Evolutionary conservation across 2,329 filamentous ascomycete genomes (phyloP).

Genomic region (Graphiopsis chlorocephala): DNA sequence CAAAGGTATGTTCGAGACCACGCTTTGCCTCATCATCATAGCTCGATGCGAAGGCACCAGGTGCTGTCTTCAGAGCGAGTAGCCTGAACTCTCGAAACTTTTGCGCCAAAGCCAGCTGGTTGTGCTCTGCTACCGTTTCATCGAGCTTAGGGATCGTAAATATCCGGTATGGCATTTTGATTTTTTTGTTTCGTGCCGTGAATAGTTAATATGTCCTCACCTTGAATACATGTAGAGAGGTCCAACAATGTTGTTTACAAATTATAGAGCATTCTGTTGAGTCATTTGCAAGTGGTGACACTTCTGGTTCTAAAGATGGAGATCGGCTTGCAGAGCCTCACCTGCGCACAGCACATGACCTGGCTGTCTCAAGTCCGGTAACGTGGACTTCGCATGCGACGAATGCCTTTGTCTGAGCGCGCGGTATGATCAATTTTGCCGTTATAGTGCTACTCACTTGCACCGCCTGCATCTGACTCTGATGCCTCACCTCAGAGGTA

Average conservation of each 20-base stretch:
- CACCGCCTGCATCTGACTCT: constrained; percentile 9
- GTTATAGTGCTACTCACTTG: constrained; percentile 4
- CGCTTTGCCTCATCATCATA: constrained; percentile 28
- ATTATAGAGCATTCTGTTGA: not conserved
- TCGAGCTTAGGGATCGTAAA: constrained; percentile 4
- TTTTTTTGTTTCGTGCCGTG: too few species aligned
- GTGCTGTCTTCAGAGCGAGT: constrained; percentile 26
- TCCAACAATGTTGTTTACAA: not conserved
- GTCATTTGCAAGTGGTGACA: not conserved
- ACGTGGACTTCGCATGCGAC: constrained; percentile 10
- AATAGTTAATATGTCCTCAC: too few species aligned
- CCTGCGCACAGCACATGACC: constrained; percentile 4
- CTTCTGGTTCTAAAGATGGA: not conserved
- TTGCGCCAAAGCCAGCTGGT: constrained; percentile 18
- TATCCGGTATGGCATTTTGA: not conserved
- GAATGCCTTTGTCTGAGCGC: not conserved
- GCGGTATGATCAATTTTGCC: constrained; percentile 7
- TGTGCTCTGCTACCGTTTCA: not conserved
- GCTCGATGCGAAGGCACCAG: constrained; percentile 32
- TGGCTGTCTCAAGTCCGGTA: not conserved
- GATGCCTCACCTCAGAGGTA: not conserved
- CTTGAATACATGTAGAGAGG: too few species aligned
- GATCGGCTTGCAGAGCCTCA: constrained; percentile 12
- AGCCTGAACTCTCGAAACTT: constrained; percentile 29
- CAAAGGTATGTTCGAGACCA: constrained; percentile 22